A percentile compares a stretch with the other conserved stretches of the same genome.
Conservation (phyloP, 2,329 filamentous ascomycete species). For the Epichloe uncinata region DNA sequence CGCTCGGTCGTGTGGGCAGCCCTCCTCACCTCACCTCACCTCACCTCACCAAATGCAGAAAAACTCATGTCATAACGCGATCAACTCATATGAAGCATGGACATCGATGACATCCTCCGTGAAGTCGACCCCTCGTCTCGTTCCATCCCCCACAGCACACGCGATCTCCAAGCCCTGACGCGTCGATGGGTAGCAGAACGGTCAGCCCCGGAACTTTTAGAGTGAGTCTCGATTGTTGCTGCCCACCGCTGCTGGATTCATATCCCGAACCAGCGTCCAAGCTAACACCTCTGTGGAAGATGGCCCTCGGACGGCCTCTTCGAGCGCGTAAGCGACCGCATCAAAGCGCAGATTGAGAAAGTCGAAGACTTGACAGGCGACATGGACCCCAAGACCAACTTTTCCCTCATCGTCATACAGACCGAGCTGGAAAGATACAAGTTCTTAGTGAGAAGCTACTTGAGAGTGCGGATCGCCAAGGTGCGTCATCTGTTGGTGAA, state of each 20-base stretch:
- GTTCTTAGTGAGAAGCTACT: slow-evolving; percentile 71
- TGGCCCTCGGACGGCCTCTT: slow-evolving; percentile 63
- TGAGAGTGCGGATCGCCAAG: slow-evolving; percentile 80
- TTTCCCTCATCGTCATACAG: slow-evolving; percentile 86
- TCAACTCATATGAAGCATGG: slow-evolving; percentile 34
- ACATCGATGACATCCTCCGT: slow-evolving; percentile 68
- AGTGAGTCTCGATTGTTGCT: slow-evolving; percentile 34
- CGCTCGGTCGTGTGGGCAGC: too few species aligned
- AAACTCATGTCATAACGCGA: not conserved
- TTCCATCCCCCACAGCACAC: slow-evolving; percentile 42
- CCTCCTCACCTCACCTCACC: not conserved
- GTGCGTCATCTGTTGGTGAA: slow-evolving; percentile 26
- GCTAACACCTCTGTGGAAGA: slow-evolving; percentile 19
- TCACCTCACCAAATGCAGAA: not conserved
- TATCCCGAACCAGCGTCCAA: not conserved
- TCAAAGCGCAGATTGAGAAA: slow-evolving; percentile 55
- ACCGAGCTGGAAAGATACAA: slow-evolving; percentile 93
- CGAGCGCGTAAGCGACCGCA: slow-evolving; percentile 63
- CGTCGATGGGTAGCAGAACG: slow-evolving; percentile 90
- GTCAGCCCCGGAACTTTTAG: slow-evolving; percentile 75
- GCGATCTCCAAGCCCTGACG: slow-evolving; percentile 79
- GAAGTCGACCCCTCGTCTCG: slow-evolving; percentile 52
- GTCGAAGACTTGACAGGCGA: slow-evolving; percentile 68
- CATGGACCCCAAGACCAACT: slow-evolving; percentile 84
- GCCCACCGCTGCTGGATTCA: too few species aligned